A percentile compares a stretch with the other conserved stretches of the same genome.
These are phyloP conservation scores for Chaetomium cochliodes DNA, from an alignment of 495 filamentous ascomycete species.

Conservation along the genomic window DNA sequence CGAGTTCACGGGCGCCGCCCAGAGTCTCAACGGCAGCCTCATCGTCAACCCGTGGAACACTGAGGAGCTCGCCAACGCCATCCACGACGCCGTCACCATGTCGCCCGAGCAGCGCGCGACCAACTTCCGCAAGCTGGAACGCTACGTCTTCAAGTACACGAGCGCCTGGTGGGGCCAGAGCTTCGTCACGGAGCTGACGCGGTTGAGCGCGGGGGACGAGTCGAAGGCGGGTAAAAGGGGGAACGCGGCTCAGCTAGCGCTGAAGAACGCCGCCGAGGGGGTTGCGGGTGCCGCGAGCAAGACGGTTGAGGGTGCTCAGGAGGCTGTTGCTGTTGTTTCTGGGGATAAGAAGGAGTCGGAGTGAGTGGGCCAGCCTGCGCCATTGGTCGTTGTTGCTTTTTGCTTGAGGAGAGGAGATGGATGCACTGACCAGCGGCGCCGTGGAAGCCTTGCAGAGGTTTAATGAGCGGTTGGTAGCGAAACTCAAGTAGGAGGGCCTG, in stretches of 20 bases:
- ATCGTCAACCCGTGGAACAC: constrained; percentile 93
- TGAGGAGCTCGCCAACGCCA: constrained; percentile 80
- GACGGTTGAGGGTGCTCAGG: constrained; percentile 22
- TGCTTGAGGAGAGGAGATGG: not conserved
- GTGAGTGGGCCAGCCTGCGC: not conserved
- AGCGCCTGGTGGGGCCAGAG: constrained; percentile 97
- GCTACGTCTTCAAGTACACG: constrained; percentile 88
- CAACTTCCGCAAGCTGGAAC: constrained; percentile 76
- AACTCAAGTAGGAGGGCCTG: not conserved
- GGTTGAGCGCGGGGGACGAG: constrained; percentile 40
- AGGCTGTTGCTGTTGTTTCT: constrained; percentile 11
- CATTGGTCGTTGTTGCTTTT: not conserved
- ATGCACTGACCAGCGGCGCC: not conserved
- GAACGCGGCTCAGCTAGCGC: constrained; percentile 6
- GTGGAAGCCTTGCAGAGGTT: not conserved
- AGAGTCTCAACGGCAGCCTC: constrained; percentile 79
- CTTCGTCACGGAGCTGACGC: constrained; percentile 81
- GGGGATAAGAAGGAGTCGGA: constrained; percentile 17
- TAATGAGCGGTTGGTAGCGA: not conserved
- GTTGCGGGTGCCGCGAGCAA: constrained; percentile 26
- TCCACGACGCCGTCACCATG: constrained; percentile 83
- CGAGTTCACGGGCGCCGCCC: constrained; percentile 87
- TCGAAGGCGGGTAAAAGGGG: constrained; percentile 13
- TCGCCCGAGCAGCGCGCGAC: constrained; percentile 74
- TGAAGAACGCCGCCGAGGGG: constrained; percentile 20